A percentile compares a stretch with the other conserved stretches of the same genome.
Evolutionary conservation across 352 stramenopile genomes (phyloP).

Genomic region (Pythium aristosporum): DNA sequence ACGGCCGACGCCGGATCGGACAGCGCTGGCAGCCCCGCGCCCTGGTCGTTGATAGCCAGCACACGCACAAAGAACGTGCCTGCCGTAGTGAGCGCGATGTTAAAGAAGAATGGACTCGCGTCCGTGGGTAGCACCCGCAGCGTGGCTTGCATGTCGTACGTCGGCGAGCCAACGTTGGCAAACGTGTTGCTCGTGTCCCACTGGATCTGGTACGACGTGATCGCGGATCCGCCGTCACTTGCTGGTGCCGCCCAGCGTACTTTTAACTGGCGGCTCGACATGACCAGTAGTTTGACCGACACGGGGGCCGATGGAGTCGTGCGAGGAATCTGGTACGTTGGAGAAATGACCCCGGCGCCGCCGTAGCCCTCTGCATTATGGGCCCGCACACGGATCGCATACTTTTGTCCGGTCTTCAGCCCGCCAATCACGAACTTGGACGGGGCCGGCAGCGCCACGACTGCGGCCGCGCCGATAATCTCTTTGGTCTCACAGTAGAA

Average conservation of each 20-base stretch:
- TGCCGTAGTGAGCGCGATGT: conserved; percentile 73
- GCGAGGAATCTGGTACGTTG: conserved; percentile 54
- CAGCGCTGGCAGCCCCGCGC: conserved; percentile 45
- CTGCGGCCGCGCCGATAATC: conserved; percentile 28
- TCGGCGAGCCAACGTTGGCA: conserved; percentile 63
- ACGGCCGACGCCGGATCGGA: conserved; percentile 51
- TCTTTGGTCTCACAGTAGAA: conserved; percentile 75
- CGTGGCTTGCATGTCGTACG: conserved; percentile 57
- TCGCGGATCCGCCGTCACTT: conserved; percentile 61
- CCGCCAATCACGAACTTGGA: conserved; percentile 41
- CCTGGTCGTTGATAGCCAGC: conserved; percentile 90
- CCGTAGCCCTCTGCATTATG: conserved; percentile 67
- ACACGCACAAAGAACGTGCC: conserved; percentile 90
- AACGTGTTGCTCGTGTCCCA: conserved; percentile 88
- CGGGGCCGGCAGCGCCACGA: conserved; percentile 34
- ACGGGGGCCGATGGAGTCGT: conserved; percentile 39
- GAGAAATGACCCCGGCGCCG: conserved; percentile 41
- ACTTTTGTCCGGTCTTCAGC: conserved; percentile 56
- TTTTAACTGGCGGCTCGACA: conserved; percentile 79
- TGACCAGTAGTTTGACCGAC: conserved; percentile 43
- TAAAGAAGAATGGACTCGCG: conserved; percentile 86
- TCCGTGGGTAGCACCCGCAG: conserved; percentile 42
- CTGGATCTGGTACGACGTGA: conserved; percentile 91
- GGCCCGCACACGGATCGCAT: conserved; percentile 60
- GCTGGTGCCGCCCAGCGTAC: conserved; percentile 63